A percentile compares a stretch with the other conserved stretches of the same genome.
These are phyloP conservation scores for Fusarium miscanthi DNA, from an alignment of 2,329 filamentous ascomycete species.

Conservation along the genomic window DNA sequence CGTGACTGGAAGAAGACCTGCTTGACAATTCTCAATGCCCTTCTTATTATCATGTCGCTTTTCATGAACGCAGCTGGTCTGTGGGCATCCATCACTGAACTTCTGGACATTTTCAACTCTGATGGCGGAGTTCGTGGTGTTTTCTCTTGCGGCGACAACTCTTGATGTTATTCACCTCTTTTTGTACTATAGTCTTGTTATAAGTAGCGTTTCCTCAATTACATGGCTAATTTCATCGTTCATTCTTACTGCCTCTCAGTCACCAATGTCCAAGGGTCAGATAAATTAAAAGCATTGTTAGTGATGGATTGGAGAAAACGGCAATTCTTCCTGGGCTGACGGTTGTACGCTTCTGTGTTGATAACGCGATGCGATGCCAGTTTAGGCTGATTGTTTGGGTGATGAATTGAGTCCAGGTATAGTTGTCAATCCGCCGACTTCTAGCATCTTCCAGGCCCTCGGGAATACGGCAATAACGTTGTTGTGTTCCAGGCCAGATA, in stretches of 20 bases:
- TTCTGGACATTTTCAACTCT: slow-evolving; percentile 37
- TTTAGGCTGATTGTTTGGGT: not conserved
- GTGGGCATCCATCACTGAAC: slow-evolving; percentile 42
- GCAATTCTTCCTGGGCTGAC: rapidly evolving
- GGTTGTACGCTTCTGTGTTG: rapidly evolving
- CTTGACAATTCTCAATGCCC: slow-evolving; percentile 33
- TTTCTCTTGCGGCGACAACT: slow-evolving; percentile 41
- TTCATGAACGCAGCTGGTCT: slow-evolving; percentile 44
- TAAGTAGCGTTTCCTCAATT: not conserved
- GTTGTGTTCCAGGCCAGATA: rapidly evolving
- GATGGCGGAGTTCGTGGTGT: slow-evolving; percentile 32
- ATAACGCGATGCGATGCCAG: not conserved
- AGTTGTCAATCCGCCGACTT: not conserved
- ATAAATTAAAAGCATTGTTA: too few relatives aligned
- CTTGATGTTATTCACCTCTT: not conserved
- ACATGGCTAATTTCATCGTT: not conserved
- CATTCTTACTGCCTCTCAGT: rapidly evolving
- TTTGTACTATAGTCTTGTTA: not conserved
- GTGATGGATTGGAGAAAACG: rapidly evolving
- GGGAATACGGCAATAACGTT: not conserved
- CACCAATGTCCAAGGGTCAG: too few relatives aligned
- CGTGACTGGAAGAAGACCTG: slow-evolving; percentile 39
- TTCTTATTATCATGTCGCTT: slow-evolving; percentile 36
- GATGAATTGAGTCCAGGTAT: not conserved
- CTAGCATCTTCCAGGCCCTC: rapidly evolving